phyloP scores from a whole-genome alignment of 208 protist genomes.

The Trypanosomatidae sp. region DNA sequence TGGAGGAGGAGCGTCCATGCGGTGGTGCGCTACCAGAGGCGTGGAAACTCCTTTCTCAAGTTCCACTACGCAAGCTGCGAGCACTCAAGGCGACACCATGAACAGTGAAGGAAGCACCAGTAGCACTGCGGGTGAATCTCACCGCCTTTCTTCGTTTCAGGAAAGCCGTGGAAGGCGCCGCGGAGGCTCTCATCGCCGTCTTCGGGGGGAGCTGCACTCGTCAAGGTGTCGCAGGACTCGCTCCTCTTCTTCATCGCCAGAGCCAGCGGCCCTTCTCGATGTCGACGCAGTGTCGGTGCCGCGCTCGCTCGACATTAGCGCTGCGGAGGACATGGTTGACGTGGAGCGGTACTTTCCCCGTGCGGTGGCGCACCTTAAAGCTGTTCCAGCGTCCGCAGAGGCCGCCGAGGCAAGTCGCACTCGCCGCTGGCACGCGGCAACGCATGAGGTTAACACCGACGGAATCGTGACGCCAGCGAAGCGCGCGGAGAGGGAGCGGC shows the following conservation, averaged over 20 bases:
- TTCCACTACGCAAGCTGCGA: background rate
- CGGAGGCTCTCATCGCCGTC: background rate
- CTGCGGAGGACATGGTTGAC: constrained; percentile 42
- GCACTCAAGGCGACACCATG: background rate
- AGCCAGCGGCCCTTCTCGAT: background rate
- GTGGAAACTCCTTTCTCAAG: background rate
- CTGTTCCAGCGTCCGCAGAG: constrained; percentile 17
- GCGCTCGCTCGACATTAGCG: constrained; percentile 53
- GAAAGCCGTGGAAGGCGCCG: background rate
- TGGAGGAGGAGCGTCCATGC: background rate
- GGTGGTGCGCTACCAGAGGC: background rate
- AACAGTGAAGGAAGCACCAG: background rate
- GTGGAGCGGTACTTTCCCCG: constrained; percentile 73
- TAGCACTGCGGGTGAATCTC: background rate
- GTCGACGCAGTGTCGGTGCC: constrained; percentile 12
- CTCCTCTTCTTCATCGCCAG: background rate
- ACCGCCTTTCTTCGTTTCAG: background rate
- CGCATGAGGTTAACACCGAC: constrained; percentile 58
- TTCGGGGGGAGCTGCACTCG: background rate
- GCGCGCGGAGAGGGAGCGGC: constrained; percentile 19
- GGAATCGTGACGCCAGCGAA: constrained; percentile 28
- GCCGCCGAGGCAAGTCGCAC: constrained; percentile 32
- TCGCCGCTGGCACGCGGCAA: constrained; percentile 55
- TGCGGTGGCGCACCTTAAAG: constrained; percentile 70
- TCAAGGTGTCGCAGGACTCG: background rate